phyloP scores from a whole-genome alignment of 2,329 filamentous ascomycete species.

The Botrytis cinerea region DNA sequence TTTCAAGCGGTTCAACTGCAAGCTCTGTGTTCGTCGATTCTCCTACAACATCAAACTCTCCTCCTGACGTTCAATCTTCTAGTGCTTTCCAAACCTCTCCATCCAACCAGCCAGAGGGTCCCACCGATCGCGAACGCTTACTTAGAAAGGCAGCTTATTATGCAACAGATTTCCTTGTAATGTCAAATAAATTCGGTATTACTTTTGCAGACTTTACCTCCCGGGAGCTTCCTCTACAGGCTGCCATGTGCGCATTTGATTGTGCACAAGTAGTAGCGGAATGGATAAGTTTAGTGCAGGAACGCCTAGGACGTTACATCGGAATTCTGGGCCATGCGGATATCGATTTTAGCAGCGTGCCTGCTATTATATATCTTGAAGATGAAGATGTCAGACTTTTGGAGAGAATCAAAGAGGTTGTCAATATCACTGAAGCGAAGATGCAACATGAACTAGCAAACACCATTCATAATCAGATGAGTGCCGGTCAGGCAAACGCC shows the following conservation, averaged over 20 bases:
- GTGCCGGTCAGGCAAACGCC: conserved; percentile 53
- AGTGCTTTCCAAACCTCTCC: conserved; percentile 31
- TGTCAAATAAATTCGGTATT: conserved; percentile 82
- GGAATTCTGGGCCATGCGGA: conserved; percentile 83
- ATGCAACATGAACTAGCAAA: conserved; percentile 63
- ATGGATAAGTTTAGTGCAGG: conserved; percentile 91
- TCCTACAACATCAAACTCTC: conserved; percentile 54
- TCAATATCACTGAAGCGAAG: conserved; percentile 76
- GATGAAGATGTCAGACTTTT: conserved; percentile 88
- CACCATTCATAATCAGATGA: conserved; percentile 48
- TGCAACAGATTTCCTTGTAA: conserved; percentile 85
- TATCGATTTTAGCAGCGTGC: conserved; percentile 76
- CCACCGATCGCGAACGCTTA: conserved; percentile 78
- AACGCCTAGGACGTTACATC: conserved; percentile 86
- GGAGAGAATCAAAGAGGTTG: conserved; percentile 76
- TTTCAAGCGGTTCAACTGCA: conserved; percentile 43
- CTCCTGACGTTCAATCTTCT: conserved; percentile 43
- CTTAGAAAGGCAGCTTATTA: conserved; percentile 94
- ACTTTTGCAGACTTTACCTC: conserved; percentile 83
- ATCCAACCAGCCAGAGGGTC: conserved; percentile 45
- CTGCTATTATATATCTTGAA: conserved; percentile 86
- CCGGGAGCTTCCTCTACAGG: conserved; percentile 84
- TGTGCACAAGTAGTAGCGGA: conserved; percentile 92
- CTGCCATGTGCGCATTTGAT: conserved; percentile 89
- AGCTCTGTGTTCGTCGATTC: conserved; percentile 53